Conservation (phyloP, 2,329 filamentous ascomycete species). For the Colletotrichum paranaense region DNA sequence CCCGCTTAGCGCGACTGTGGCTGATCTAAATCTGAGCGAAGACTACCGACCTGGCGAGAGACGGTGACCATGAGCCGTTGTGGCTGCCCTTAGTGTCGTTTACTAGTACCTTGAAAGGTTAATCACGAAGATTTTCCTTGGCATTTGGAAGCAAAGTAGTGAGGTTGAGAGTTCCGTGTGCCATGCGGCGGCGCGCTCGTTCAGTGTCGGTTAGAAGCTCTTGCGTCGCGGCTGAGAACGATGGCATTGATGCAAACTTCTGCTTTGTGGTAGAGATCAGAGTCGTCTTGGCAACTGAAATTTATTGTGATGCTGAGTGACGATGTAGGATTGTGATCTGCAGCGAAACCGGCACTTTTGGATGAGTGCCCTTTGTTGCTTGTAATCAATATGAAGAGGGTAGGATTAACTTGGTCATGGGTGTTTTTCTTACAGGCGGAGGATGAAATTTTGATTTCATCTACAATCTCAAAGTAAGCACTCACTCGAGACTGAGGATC, state of each 20-base stretch:
- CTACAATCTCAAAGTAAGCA: neutral
- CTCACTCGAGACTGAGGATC: neutral
- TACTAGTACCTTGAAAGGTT: neutral
- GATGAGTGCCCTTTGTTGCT: no score
- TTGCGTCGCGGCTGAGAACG: neutral
- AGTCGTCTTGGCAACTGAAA: neutral
- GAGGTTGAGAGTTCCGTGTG: neutral
- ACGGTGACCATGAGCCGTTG: conserved; percentile 1
- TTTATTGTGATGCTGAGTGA: neutral
- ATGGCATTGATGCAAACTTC: neutral
- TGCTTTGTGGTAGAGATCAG: neutral
- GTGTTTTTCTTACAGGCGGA: no score
- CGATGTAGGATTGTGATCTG: no score
- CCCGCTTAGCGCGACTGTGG: neutral
- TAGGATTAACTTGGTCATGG: no score
- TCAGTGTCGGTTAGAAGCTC: neutral
- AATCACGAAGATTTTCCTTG: neutral
- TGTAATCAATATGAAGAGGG: no score
- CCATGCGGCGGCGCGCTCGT: neutral
- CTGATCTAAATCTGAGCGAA: neutral
- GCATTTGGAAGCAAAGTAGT: neutral
- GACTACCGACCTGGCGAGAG: neutral
- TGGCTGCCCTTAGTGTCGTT: conserved; percentile 5
- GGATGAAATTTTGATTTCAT: neutral
- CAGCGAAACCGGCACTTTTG: no score